Evolutionary conservation across 2,329 filamentous ascomycete genomes (phyloP).

Genomic region (Aureobasidium leucospermi): DNA sequence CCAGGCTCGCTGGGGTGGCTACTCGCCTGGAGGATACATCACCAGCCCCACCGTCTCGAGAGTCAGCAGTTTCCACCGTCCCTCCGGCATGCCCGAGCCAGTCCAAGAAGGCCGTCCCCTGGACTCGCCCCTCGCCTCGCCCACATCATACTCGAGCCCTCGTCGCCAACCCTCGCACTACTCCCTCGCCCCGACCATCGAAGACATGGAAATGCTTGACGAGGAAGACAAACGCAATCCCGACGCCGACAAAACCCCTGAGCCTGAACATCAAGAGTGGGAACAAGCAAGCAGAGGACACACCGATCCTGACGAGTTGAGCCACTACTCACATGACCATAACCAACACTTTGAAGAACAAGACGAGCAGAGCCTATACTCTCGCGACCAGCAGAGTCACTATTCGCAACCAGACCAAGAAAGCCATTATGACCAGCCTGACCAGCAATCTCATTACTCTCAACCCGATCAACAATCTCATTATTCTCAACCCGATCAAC

Average conservation of each 20-base stretch:
- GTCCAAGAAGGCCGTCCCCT: constrained; percentile 28
- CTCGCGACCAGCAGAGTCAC: not conserved
- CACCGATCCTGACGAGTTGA: not conserved
- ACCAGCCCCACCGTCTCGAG: constrained; percentile 57
- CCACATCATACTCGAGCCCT: constrained; percentile 5
- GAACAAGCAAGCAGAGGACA: not conserved
- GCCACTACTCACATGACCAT: not conserved
- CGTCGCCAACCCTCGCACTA: constrained; percentile 15
- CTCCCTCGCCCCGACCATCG: constrained; percentile 13
- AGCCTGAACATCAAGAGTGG: constrained; percentile 3
- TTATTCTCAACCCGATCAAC: not conserved
- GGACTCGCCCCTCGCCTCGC: constrained; percentile 26
- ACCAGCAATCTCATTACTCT: not conserved
- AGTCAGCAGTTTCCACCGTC: constrained; percentile 14
- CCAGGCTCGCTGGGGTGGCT: constrained; percentile 60
- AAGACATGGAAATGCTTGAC: constrained; percentile 3
- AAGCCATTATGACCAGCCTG: not conserved
- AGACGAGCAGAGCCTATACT: constrained; percentile 2
- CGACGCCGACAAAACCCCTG: constrained; percentile 8
- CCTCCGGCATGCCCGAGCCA: constrained; percentile 30
- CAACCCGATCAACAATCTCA: not conserved
- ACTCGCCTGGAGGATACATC: constrained; percentile 60
- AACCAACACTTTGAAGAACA: not conserved
- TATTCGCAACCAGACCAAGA: constrained; percentile 1
- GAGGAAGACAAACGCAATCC: not conserved